Conservation (phyloP, 2,329 filamentous ascomycete genomes). For the Sporothrix brunneoviolacea region DNA sequence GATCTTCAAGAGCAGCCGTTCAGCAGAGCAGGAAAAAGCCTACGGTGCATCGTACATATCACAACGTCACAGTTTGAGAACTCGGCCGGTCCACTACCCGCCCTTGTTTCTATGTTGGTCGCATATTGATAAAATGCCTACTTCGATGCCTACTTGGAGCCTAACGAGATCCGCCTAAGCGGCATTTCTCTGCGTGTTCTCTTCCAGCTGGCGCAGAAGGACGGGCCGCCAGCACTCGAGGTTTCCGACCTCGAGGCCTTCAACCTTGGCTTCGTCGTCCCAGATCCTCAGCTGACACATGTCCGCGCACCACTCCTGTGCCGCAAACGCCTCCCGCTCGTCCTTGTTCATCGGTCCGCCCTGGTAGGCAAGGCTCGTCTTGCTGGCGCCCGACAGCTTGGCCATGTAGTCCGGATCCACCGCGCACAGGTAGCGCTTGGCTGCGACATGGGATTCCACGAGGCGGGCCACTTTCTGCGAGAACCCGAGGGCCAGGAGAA, state of each 20-base stretch:
- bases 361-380: constrained; percentile 6
- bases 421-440: constrained; percentile 11
- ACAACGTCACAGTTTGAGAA: no score
- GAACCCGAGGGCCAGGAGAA: constrained; percentile 8
- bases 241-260: background rate
- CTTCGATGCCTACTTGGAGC: no score
- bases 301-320: constrained; percentile 2
- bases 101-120: no score
- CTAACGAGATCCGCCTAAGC: no score
- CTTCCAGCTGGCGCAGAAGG: no score
- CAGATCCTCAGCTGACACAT: constrained; percentile 8
- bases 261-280: constrained; percentile 11
- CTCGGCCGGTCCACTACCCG: no score
- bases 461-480: constrained; percentile 8
- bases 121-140: no score
- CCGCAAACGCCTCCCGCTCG: constrained; percentile 1
- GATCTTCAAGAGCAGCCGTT: no score
- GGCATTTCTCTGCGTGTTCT: no score
- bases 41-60: no score
- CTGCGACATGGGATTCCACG: constrained; percentile 6
- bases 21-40: no score
- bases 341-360: constrained; percentile 7
- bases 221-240: constrained; percentile 2
- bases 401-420: constrained; percentile 4
- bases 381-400: constrained; percentile 8